phyloP scores from a whole-genome alignment of 2,329 filamentous ascomycete genomes.

The Apiospora phragmitis region DNA sequence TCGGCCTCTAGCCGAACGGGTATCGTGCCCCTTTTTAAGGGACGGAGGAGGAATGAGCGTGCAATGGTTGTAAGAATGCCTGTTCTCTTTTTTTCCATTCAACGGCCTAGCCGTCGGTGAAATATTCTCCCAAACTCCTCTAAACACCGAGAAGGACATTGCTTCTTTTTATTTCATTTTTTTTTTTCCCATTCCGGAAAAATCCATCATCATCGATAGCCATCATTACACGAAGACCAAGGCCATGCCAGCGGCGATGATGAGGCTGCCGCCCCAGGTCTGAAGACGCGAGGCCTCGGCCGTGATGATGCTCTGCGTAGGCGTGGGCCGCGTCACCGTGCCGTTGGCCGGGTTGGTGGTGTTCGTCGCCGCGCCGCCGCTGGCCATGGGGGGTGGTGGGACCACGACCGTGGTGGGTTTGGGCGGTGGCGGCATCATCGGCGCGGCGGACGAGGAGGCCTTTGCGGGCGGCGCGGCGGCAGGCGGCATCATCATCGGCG shows the following conservation, averaged over 20 bases:
- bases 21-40: background rate
- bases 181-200: background rate
- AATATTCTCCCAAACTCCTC: background rate
- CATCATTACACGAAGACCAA: background rate
- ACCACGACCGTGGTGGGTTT: background rate
- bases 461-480: background rate
- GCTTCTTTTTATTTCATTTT: background rate
- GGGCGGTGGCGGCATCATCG: background rate
- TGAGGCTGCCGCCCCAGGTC: background rate
- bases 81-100: background rate
- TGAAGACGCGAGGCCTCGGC: background rate
- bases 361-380: background rate
- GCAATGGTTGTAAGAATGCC: background rate
- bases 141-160: background rate
- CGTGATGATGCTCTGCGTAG: background rate
- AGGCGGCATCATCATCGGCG: background rate
- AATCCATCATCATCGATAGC: background rate
- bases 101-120: background rate
- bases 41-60: background rate
- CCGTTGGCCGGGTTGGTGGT: background rate
- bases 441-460: background rate
- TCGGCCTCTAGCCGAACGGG: background rate
- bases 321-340: background rate
- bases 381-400: background rate
- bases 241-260: background rate